phyloP scores from a whole-genome alignment of 129 eudicot species.

The Deinandra increscens region DNA sequence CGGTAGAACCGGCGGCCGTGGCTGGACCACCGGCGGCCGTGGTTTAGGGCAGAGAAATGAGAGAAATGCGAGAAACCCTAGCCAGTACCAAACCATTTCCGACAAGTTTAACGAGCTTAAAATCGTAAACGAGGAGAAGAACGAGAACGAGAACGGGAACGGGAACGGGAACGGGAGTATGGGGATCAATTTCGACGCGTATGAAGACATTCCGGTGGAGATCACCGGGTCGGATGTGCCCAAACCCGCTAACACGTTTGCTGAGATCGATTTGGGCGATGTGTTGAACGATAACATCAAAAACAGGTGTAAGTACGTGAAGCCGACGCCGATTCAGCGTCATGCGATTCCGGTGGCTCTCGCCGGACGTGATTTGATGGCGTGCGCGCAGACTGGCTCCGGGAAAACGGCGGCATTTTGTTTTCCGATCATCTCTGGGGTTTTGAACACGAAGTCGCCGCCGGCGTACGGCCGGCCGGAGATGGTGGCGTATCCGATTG shows the following conservation, averaged over 20 bases:
- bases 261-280: slow-evolving; percentile 57
- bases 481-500: slow-evolving; percentile 48
- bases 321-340: slow-evolving; percentile 80
- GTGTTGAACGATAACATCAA: slow-evolving; percentile 50
- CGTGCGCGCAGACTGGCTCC: slow-evolving; percentile 93
- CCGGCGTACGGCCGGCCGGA: slow-evolving; percentile 27
- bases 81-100: background rate
- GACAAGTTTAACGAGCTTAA: slow-evolving; percentile 29
- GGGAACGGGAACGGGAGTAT: background rate
- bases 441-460: slow-evolving; percentile 33
- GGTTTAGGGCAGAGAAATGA: slow-evolving; percentile 3
- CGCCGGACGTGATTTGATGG: slow-evolving; percentile 84
- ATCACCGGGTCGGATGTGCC: slow-evolving; percentile 66
- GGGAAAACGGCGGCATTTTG: slow-evolving; percentile 95
- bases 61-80: background rate
- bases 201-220: slow-evolving; percentile 85
- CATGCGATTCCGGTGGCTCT: slow-evolving; percentile 74
- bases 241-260: slow-evolving; percentile 48
- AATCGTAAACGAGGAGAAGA: slow-evolving; percentile 7
- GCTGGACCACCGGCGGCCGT: slow-evolving; percentile 9
- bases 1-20: too few relatives aligned
- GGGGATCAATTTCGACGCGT: slow-evolving; percentile 63
- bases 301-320: slow-evolving; percentile 65
- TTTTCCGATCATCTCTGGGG: slow-evolving; percentile 75
- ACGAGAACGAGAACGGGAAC: too few relatives aligned